Percentiles rank a stretch among this genome's conserved stretches.
phyloP scores from a whole-genome alignment of 371 early-diverging fungal genomes.

The Mucor piriformis region DNA sequence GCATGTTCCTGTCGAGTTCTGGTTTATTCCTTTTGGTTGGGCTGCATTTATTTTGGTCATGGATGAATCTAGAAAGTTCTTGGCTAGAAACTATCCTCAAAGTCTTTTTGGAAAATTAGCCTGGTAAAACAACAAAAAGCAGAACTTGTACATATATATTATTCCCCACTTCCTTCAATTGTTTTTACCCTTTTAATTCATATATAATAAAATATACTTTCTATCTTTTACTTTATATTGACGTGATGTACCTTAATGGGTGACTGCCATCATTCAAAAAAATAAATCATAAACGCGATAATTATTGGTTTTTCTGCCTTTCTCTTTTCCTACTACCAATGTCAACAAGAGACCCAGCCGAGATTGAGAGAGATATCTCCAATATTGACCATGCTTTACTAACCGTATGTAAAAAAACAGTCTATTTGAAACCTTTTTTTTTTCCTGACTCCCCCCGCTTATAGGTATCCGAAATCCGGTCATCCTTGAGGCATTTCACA shows the following conservation, averaged over 20 bases:
- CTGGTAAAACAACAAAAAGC: slow-evolving; percentile 19
- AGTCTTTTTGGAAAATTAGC: slow-evolving; percentile 25
- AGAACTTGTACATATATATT: too few species aligned
- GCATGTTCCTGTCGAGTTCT: slow-evolving; percentile 68
- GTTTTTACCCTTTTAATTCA: too few species aligned
- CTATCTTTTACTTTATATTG: too few species aligned
- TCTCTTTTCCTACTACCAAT: not conserved
- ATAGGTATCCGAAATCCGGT: slow-evolving; percentile 44
- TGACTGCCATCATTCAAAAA: too few species aligned
- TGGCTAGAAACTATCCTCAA: slow-evolving; percentile 47
- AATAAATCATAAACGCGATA: not conserved
- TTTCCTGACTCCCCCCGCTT: slow-evolving; percentile 15
- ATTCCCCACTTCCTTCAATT: too few species aligned
- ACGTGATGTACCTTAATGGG: too few species aligned
- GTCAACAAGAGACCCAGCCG: slow-evolving; percentile 10
- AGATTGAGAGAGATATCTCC: slow-evolving; percentile 24
- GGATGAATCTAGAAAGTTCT: slow-evolving; percentile 61
- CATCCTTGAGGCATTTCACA: slow-evolving; percentile 33
- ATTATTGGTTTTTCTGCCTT: too few species aligned
- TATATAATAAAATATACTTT: too few species aligned
- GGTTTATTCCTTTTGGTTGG: slow-evolving; percentile 72
- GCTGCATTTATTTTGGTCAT: slow-evolving; percentile 53
- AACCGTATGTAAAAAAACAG: not conserved
- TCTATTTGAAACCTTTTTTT: not conserved
- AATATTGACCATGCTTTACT: slow-evolving; percentile 26